phyloP scores from a whole-genome alignment of 768 basidiomycete genomes.

The Hypholoma sublateritium region DNA sequence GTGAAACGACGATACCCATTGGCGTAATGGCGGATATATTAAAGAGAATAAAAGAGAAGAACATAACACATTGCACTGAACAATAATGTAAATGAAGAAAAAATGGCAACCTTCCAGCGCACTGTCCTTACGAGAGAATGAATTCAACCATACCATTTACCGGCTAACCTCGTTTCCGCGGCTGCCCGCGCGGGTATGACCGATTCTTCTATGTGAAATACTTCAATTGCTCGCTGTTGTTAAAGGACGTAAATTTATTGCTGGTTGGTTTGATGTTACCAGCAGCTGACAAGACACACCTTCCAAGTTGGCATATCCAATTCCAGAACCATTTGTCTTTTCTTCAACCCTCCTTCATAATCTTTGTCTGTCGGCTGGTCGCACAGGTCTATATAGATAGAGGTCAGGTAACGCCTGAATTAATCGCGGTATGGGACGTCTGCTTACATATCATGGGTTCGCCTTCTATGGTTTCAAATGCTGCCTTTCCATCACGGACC shows the following conservation, averaged over 20 bases:
- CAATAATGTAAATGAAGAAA: not conserved
- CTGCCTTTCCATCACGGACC: slow-evolving; percentile 81
- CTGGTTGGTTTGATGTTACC: not conserved
- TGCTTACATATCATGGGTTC: slow-evolving; percentile 77
- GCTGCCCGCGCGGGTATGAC: slow-evolving; percentile 74
- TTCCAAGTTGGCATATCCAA: slow-evolving; percentile 89
- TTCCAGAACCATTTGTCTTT: slow-evolving; percentile 87
- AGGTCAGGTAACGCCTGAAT: not conserved
- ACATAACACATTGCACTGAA: not conserved
- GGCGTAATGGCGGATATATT: not conserved
- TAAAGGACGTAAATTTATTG: too few species aligned
- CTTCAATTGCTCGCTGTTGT: slow-evolving; percentile 78
- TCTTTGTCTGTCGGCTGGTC: slow-evolving; percentile 65
- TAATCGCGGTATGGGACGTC: not conserved
- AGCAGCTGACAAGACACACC: slow-evolving; percentile 43
- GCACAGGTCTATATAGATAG: slow-evolving; percentile 43
- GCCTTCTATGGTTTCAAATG: slow-evolving; percentile 66
- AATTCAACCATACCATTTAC: slow-evolving; percentile 71
- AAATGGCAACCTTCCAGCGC: too few species aligned
- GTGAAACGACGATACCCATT: not conserved
- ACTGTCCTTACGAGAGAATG: too few species aligned
- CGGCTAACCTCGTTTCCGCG: slow-evolving; percentile 53
- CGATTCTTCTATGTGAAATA: slow-evolving; percentile 77
- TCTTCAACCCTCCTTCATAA: slow-evolving; percentile 60
- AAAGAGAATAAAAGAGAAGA: not conserved